A percentile compares a stretch with the other conserved stretches of the same genome.
These are phyloP conservation scores for Beauveria pseudobassiana DNA, from an alignment of 2,329 filamentous ascomycete genomes.

Conservation along the genomic window DNA sequence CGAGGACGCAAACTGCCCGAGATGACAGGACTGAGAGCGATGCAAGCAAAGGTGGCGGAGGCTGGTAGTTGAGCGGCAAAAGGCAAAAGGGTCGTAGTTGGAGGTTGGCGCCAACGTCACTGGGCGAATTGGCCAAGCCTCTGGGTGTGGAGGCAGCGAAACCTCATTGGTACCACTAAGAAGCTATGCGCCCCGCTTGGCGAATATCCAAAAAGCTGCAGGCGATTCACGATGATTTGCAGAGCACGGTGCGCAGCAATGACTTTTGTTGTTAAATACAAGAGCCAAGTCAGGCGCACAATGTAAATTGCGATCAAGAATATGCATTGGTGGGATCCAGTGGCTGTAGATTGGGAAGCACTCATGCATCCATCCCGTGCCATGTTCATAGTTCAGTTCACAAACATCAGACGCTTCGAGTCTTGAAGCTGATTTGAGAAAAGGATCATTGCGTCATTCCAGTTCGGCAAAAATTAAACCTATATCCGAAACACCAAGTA, in stretches of 20 bases:
- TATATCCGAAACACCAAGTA: conserved; percentile 11
- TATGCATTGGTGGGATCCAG: too few species aligned
- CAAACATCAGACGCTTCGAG: too few species aligned
- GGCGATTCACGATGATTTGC: background rate
- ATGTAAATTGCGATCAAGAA: too few species aligned
- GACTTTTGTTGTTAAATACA: background rate
- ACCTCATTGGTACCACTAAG: background rate
- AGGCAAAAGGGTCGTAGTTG: background rate
- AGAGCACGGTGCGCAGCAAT: background rate
- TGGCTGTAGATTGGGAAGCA: too few species aligned
- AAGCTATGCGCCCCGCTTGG: background rate
- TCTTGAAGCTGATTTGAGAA: background rate
- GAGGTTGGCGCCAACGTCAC: conserved; percentile 8
- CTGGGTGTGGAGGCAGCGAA: background rate
- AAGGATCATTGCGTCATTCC: conserved; percentile 6
- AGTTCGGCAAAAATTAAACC: conserved; percentile 1
- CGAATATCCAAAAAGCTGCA: background rate
- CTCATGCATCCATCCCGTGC: too few species aligned
- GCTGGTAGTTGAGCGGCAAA: background rate
- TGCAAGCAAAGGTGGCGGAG: background rate
- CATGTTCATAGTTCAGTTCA: too few species aligned
- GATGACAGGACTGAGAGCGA: background rate
- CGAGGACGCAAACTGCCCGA: background rate
- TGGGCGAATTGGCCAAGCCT: conserved; percentile 1
- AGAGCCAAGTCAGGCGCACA: background rate